A percentile compares a stretch with the other conserved stretches of the same genome.
phyloP scores from a whole-genome alignment of 2,329 filamentous ascomycete genomes.

The Hypomyces perniciosus region DNA sequence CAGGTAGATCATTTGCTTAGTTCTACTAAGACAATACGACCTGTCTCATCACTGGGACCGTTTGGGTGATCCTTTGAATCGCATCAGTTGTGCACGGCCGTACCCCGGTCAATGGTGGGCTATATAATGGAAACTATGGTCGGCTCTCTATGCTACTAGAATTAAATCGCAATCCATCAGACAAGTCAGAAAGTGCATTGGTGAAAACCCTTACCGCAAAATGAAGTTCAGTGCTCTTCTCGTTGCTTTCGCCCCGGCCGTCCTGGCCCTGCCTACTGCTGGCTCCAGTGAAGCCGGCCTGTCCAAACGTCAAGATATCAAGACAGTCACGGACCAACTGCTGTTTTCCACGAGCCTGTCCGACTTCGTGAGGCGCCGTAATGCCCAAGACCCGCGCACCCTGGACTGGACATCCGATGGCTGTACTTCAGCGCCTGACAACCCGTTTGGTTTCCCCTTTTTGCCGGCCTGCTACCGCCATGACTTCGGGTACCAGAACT shows the following conservation, averaged over 20 bases:
- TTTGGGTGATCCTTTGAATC: too few relatives aligned
- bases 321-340: constrained; percentile 38
- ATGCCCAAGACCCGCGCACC: constrained; percentile 31
- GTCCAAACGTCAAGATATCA: constrained; percentile 19
- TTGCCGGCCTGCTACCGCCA: constrained; percentile 44
- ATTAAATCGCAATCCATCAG: too few relatives aligned
- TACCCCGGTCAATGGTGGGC: too few relatives aligned
- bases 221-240: constrained; percentile 29
- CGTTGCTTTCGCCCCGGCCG: constrained; percentile 19
- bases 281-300: constrained; percentile 1
- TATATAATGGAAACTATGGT: too few relatives aligned
- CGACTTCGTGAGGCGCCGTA: constrained; percentile 36
- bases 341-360: constrained; percentile 39
- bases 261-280: constrained; percentile 18
- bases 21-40: too few relatives aligned
- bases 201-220: not conserved
- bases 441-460: constrained; percentile 40
- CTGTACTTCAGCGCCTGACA: constrained; percentile 38
- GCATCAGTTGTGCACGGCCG: too few relatives aligned
- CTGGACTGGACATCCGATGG: constrained; percentile 38
- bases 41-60: too few relatives aligned
- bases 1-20: too few relatives aligned
- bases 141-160: too few relatives aligned
- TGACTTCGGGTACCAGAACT: constrained; percentile 53
- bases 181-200: too few relatives aligned